Base-by-base conservation (phyloP, 768 basidiomycete species). In the Termitomyces sp. region DNA sequence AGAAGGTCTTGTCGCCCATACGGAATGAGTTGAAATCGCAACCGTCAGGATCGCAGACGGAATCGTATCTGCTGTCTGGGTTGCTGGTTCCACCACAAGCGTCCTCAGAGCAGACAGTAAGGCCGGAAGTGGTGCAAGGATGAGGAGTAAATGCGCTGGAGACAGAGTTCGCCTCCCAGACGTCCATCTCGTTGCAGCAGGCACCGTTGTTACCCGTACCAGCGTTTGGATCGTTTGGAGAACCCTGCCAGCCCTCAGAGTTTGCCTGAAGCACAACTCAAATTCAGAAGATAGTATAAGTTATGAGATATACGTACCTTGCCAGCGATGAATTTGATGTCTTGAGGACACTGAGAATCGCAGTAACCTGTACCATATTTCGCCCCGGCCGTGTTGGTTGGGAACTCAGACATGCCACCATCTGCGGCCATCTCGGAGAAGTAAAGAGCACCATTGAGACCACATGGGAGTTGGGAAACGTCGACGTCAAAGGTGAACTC, bases 311-410 rank as follows among this genome's bases (percentile, higher is more conserved):
- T 28, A 65, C 76, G 55, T 54, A 81, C 82, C 74, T 74, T 65
- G 64, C 84, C 84, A 69, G 81, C 77, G 68, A 86, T 84, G 70
- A 85, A 85, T 69, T 86, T 85, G 71, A 84, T 74, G 64, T 84
- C 83, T 40, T 74, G 71, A 13, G 84, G 84, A 72, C 84, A 86
- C 70, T 86, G 84, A 18, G 84, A 78, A 68, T 86, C 84, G 69
- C 84, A 85, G 72, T 86, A 86, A 13, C 84, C 84, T 20, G 83
- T 83, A 49, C 84, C 83, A 71, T 79, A 86, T 68, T 81, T 71
- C 51, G 76, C 72, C 28, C 77, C 76, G n/a, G 83, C 83, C 74
- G 81, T 80, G 78, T 86, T 85, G 65, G 63, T 72, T 33, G 81
- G 65, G 72, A 70, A 81, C 64, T 75, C 70, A 58, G 74, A 59